These are phyloP conservation scores for Sphaceloma murrayae DNA, from an alignment of 2,329 filamentous ascomycete genomes.

Conservation along the genomic window DNA sequence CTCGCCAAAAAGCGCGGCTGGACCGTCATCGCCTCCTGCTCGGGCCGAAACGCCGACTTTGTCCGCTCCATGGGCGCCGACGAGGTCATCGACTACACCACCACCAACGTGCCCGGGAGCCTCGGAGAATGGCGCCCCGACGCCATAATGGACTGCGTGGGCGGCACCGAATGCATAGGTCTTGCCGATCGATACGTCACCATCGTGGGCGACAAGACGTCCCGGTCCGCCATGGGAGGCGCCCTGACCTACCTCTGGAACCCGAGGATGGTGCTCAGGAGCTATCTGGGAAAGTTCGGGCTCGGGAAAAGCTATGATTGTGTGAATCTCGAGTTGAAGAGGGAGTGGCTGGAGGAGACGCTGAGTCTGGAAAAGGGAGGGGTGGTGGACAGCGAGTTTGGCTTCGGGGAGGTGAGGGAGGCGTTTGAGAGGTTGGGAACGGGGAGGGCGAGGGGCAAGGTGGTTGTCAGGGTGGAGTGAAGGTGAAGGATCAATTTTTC, in stretches of 20 bases:
- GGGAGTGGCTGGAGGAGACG: slow-evolving; percentile 43
- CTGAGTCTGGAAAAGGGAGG: slow-evolving; percentile 48
- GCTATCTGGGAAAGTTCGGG: slow-evolving; percentile 36
- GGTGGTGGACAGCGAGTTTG: slow-evolving; percentile 48
- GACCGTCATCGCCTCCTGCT: slow-evolving; percentile 44
- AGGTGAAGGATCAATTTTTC: neutral
- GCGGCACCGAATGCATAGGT: slow-evolving; percentile 30
- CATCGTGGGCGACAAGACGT: slow-evolving; percentile 32
- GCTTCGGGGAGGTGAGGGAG: slow-evolving; percentile 44
- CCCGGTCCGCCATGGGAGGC: slow-evolving; percentile 27
- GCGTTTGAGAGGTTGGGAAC: slow-evolving; percentile 31
- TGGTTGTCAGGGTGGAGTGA: slow-evolving; percentile 23
- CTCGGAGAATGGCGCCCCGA: slow-evolving; percentile 44
- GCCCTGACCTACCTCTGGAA: slow-evolving; percentile 18
- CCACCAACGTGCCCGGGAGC: slow-evolving; percentile 39
- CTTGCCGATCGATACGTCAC: slow-evolving; percentile 42
- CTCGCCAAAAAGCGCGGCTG: slow-evolving; percentile 27
- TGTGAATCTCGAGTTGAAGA: slow-evolving; percentile 38
- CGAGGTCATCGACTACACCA: slow-evolving; percentile 53
- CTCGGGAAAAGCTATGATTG: slow-evolving; percentile 31
- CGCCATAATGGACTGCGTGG: slow-evolving; percentile 53
- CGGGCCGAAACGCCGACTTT: slow-evolving; percentile 47
- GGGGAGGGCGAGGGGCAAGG: slow-evolving; percentile 28
- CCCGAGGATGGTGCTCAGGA: slow-evolving; percentile 34
- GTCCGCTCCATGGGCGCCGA: slow-evolving; percentile 52